Conservation (phyloP, 306 rosid species). For the Rubus parviflorus region DNA sequence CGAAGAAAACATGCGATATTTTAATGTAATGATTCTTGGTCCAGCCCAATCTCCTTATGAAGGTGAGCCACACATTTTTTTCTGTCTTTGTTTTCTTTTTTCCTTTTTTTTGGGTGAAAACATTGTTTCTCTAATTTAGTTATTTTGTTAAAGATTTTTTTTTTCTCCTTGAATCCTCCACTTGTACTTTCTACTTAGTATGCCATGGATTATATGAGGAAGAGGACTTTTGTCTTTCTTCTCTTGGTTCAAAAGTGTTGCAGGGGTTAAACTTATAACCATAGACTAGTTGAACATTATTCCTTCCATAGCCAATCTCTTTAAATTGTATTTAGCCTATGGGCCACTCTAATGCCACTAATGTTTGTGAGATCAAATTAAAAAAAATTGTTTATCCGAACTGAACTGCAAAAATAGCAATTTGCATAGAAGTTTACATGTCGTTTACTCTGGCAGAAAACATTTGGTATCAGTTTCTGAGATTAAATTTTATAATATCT, state of each 20-base stretch:
- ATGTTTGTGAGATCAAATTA: neutral
- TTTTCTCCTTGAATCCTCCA: neutral
- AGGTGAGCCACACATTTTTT: slow-evolving; percentile 13
- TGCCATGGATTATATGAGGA: neutral
- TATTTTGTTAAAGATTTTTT: neutral
- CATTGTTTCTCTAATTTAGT: neutral
- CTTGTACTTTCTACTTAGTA: neutral
- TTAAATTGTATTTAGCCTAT: neutral
- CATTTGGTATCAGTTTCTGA: neutral
- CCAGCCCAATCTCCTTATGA: slow-evolving; percentile 43
- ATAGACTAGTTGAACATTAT: neutral
- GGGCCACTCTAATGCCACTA: neutral
- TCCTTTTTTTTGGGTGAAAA: too few relatives aligned
- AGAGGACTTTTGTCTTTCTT: neutral
- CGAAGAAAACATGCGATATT: slow-evolving; percentile 41
- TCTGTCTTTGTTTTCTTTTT: neutral
- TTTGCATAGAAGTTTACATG: neutral
- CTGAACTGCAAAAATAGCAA: neutral
- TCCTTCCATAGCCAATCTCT: neutral
- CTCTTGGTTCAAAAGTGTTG: neutral
- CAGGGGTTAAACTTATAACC: neutral
- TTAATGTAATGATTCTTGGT: slow-evolving; percentile 43
- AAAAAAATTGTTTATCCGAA: neutral
- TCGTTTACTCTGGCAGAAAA: neutral
- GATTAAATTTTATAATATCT: neutral